A percentile compares a stretch with the other conserved stretches of the same genome.
phyloP scores from a whole-genome alignment of 257 asterid genomes.

The Nicotiana sylvestris region DNA sequence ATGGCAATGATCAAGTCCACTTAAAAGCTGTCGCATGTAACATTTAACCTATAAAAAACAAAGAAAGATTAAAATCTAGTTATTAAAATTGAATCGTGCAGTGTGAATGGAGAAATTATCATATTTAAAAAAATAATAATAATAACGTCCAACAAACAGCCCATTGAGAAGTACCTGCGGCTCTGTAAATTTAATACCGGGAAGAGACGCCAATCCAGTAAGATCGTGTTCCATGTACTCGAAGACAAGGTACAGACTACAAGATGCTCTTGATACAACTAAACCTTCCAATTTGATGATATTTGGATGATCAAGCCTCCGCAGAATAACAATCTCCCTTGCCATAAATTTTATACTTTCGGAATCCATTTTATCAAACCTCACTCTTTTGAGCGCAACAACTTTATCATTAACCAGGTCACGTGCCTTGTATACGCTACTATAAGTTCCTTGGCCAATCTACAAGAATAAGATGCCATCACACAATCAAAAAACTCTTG shows the following conservation, averaged over 20 bases:
- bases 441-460: slow-evolving; percentile 29
- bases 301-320: slow-evolving; percentile 28
- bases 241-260: slow-evolving; percentile 51
- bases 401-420: slow-evolving; percentile 14
- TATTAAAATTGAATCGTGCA: not conserved
- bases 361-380: slow-evolving; percentile 17
- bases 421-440: slow-evolving; percentile 26
- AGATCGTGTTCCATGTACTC: slow-evolving; percentile 72
- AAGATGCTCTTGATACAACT: slow-evolving; percentile 37
- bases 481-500: not conserved
- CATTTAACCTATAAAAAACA: slow-evolving; percentile 40
- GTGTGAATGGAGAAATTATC: not conserved
- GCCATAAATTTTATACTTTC: slow-evolving; percentile 29
- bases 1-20: slow-evolving; percentile 63
- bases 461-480: slow-evolving; percentile 7
- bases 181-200: slow-evolving; percentile 48
- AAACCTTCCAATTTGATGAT: slow-evolving; percentile 24
- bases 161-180: slow-evolving; percentile 39
- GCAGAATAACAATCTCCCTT: slow-evolving; percentile 31
- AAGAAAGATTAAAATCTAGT: not conserved
- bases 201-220: slow-evolving; percentile 51
- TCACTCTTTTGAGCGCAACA: slow-evolving; percentile 27
- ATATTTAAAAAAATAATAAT: not conserved
- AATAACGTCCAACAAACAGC: not conserved
- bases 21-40: slow-evolving; percentile 43